A percentile compares a stretch with the other conserved stretches of the same genome.
Evolutionary conservation across 495 filamentous ascomycete species (phyloP).

Genomic region (Xylaria venustula): DNA sequence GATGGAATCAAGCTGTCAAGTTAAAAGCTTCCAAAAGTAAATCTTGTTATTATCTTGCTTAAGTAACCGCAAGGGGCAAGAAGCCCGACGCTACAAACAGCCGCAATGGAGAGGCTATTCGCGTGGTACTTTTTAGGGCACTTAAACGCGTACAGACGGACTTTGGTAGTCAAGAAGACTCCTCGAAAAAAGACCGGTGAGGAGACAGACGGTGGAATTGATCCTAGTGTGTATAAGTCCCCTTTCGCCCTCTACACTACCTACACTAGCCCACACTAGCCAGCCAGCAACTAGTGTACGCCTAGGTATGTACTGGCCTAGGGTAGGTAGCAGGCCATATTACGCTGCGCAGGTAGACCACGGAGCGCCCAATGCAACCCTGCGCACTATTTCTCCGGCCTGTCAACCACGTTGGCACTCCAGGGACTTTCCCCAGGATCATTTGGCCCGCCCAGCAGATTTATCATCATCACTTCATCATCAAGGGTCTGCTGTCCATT

Average conservation of each 20-base stretch:
- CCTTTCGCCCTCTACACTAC: no score
- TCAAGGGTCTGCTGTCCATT: not conserved
- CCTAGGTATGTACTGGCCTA: not conserved
- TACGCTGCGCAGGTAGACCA: conserved; percentile 3
- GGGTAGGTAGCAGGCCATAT: not conserved
- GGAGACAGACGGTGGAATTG: conserved; percentile 8
- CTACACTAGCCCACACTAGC: no score
- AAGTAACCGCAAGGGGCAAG: no score
- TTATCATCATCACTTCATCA: conserved; percentile 32
- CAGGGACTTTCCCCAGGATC: not conserved
- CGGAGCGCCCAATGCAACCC: conserved; percentile 7
- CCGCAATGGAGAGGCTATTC: no score
- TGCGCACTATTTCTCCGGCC: not conserved
- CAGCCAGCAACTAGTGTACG: not conserved
- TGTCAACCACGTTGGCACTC: conserved; percentile 6
- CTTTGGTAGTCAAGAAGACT: not conserved
- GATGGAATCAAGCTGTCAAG: no score
- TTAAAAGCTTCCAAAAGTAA: no score
- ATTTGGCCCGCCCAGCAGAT: conserved; percentile 16
- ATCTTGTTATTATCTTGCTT: no score
- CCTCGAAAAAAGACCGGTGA: conserved; percentile 4
- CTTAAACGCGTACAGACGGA: no score
- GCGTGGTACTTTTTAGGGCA: no score
- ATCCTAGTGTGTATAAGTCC: no score
- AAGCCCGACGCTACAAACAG: no score